These are phyloP conservation scores for Neofusicoccum kwambonambiense DNA, from an alignment of 2,329 filamentous ascomycete species.

Conservation along the genomic window DNA sequence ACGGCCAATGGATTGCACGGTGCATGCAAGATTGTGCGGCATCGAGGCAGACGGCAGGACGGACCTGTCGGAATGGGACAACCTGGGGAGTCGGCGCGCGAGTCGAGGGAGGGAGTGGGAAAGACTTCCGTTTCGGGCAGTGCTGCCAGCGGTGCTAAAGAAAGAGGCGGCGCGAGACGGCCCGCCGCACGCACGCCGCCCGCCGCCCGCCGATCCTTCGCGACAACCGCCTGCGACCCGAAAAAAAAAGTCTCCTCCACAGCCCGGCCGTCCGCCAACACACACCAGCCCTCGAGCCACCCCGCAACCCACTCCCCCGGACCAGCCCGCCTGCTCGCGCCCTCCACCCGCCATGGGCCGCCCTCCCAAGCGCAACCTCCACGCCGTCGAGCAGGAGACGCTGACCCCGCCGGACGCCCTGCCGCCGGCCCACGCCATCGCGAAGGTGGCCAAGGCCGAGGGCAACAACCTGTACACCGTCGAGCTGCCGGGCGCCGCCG, in stretches of 20 bases:
- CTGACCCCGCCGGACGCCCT: conserved; percentile 58
- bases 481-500: conserved; percentile 62
- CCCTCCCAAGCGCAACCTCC: conserved; percentile 68
- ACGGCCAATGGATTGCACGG: too few relatives aligned
- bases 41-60: too few relatives aligned
- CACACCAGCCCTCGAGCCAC: too few relatives aligned
- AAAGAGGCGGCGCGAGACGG: neutral
- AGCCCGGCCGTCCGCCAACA: neutral
- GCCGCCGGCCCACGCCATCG: conserved; percentile 60
- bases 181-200: neutral
- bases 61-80: neutral
- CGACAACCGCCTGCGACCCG: neutral
- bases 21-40: too few relatives aligned
- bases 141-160: neutral
- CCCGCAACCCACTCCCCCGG: neutral
- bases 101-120: neutral
- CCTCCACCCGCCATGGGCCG: conserved; percentile 58
- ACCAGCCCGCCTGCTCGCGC: neutral
- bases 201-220: neutral
- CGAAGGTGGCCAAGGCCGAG: conserved; percentile 75
- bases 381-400: conserved; percentile 74
- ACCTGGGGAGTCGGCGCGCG: neutral
- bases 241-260: neutral
- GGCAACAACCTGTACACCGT: conserved; percentile 89
- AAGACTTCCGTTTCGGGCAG: neutral